Evolutionary conservation across 176 grass and related monocot genomes (phyloP).

Genomic region (Aegilops longissima): DNA sequence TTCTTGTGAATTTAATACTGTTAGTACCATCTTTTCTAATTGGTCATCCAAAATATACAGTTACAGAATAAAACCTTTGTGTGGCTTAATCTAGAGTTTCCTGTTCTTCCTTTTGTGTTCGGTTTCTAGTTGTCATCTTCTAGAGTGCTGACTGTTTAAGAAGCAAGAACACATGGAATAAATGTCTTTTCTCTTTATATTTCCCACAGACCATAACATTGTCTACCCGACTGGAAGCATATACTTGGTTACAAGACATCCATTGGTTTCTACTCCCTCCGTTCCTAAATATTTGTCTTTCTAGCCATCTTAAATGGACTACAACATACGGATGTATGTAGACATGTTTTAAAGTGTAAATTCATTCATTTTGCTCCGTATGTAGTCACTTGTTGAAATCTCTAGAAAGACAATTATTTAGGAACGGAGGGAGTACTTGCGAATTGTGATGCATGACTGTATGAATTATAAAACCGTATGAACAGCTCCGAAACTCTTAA

Average conservation of each 20-base stretch:
- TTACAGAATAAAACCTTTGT: conserved; percentile 5
- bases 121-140: neutral
- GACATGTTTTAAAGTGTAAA: too few species aligned
- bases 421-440: neutral
- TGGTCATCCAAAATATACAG: neutral
- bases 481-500: neutral
- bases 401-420: too few species aligned
- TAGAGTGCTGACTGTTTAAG: neutral
- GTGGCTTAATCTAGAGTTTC: neutral
- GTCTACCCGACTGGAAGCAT: neutral
- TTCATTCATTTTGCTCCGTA: too few species aligned
- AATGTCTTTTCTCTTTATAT: neutral
- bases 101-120: neutral
- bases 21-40: neutral
- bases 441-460: neutral
- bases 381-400: too few species aligned
- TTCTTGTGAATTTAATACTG: neutral
- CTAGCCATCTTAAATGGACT: too few species aligned
- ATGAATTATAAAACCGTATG: neutral
- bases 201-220: neutral
- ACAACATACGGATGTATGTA: too few species aligned
- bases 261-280: neutral
- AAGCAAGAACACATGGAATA: neutral
- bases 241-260: neutral
- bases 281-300: too few species aligned